Evolutionary conservation across 1,139 yeast genomes (phyloP), one percentile per base, ranked within the genome.

Genomic region (Meyerozyma carpophila): DNA sequence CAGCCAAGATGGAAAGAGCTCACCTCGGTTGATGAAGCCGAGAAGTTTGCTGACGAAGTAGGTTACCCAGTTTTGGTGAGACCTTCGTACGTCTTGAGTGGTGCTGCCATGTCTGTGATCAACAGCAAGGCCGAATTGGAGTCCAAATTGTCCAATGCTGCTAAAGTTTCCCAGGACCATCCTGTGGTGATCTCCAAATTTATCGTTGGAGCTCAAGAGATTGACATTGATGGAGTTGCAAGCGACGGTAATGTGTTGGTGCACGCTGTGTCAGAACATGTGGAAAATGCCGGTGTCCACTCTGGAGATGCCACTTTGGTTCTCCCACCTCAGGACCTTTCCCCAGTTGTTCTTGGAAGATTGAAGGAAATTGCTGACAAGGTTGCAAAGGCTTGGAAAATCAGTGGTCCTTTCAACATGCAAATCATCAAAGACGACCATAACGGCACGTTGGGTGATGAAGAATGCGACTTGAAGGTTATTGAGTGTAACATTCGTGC

Each of bases 401-500:
- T 93, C 55, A 88, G 97, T 40, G 98, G 98, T 58, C 98, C 98
- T 20, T 93, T 87, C 79, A 93, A 93, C 72, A 93, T 93, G 95
- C 98, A 93, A 74, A 83, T 93, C 65, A 93, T 91, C 65, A 83
- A 84, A 67, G 82, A 84, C 57, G 72, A 74, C 56, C 67, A 61
- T 42, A 55, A 66, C 47, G 76, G 75, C 25, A 48, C 65, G 14
- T 74, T 78, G 44, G 66, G 65, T 49, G 74, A 70, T 41, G 70
- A 77, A 45, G 79, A 77, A 43, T 75, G 89, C 59, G 81, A 77
- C 48, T 70, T 79, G 55, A 93, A 93, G 78, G 98, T 93, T 50
- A 93, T 93, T 63, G 98, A 93, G 73, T 93, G 98, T 79, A 93
- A 93, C 69, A 87, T 93, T 58, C 86, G 98, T 71, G 98, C 98